Percentiles rank a stretch among this genome's conserved stretches.
Conservation (phyloP, 208 protist genomes). For the Leishmania tarentolae region DNA sequence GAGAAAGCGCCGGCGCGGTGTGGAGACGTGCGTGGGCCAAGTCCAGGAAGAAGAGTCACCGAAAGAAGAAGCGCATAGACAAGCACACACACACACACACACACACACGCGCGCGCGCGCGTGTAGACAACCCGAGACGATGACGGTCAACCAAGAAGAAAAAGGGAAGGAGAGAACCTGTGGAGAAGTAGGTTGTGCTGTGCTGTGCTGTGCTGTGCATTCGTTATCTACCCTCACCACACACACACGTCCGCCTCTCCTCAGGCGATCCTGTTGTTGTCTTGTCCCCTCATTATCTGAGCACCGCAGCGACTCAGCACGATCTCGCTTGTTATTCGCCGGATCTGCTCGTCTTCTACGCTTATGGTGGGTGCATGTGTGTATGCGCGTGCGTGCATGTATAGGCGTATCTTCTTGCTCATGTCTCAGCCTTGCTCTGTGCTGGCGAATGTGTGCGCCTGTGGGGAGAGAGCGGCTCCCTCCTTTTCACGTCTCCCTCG, state of each 20-base stretch:
- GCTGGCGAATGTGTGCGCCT: neutral
- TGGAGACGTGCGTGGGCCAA: neutral
- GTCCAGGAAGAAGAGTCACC: neutral
- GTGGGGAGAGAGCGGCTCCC: too few relatives aligned
- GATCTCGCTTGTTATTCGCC: conserved; percentile 9
- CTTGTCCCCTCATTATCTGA: conserved; percentile 3
- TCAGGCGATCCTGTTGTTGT: neutral
- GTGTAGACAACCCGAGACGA: neutral
- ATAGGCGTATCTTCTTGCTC: neutral
- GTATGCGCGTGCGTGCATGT: neutral
- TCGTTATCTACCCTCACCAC: neutral
- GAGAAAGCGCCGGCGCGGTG: too few relatives aligned
- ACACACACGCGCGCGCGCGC: neutral
- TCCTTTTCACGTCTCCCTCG: neutral
- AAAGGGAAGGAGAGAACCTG: too few relatives aligned
- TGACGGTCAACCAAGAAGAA: neutral
- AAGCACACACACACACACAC: conserved; percentile 3
- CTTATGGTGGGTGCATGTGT: too few relatives aligned
- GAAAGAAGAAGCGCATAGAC: too few relatives aligned
- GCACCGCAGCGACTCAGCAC: neutral
- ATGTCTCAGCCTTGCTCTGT: neutral
- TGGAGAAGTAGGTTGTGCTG: neutral
- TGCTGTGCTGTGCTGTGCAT: neutral
- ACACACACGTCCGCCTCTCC: too few relatives aligned
- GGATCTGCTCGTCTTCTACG: neutral